phyloP scores from a whole-genome alignment of 2,329 filamentous ascomycete species.

The Trichoderma harzianum region DNA sequence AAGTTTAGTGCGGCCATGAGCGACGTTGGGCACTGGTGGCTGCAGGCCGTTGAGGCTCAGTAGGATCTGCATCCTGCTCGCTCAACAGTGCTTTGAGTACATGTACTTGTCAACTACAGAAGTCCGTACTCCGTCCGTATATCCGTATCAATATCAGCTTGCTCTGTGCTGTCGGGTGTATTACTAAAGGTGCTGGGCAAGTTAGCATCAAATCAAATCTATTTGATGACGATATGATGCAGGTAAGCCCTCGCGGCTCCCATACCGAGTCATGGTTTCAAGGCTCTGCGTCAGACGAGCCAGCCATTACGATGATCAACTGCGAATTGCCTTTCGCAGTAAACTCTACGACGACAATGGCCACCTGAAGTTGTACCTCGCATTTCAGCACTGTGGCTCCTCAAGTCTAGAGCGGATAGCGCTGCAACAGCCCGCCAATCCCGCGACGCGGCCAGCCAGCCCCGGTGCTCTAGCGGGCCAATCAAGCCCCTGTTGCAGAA shows the following conservation, averaged over 20 bases:
- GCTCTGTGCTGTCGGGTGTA: background rate
- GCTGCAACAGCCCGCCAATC: slow-evolving; percentile 9
- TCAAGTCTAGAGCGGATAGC: background rate
- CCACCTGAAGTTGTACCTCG: background rate
- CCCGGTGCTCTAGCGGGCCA: slow-evolving; percentile 10
- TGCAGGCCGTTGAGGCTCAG: slow-evolving; percentile 5
- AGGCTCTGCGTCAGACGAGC: background rate
- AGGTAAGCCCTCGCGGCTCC: background rate
- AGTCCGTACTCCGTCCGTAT: background rate
- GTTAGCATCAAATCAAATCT: background rate
- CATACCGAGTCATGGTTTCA: background rate
- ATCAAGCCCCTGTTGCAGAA: slow-evolving; percentile 2
- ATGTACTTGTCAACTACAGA: background rate
- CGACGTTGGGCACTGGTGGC: slow-evolving; percentile 3
- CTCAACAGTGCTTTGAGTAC: background rate
- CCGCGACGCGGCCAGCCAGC: background rate
- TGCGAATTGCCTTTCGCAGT: background rate
- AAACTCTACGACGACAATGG: background rate
- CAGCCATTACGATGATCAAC: background rate
- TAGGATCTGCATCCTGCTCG: background rate
- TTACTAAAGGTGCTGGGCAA: background rate
- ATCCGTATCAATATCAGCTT: background rate
- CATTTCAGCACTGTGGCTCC: slow-evolving; percentile 2
- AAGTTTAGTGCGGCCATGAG: background rate
- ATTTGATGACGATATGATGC: background rate